Evolutionary conservation across 352 stramenopile genomes (phyloP).

Genomic region (Peronospora belbahrii): DNA sequence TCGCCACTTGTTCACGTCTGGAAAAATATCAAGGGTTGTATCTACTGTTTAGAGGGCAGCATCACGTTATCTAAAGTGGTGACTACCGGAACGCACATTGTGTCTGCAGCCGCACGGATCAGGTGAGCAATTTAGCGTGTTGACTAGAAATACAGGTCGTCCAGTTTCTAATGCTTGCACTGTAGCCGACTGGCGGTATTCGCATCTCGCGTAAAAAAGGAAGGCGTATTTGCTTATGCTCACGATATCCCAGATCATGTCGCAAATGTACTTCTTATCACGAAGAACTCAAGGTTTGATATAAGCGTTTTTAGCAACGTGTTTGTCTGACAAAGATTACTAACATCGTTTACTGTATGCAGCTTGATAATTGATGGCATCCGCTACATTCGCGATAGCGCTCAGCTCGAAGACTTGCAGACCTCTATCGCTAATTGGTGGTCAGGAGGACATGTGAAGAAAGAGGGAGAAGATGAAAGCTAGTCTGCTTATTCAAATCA

Average conservation of each 20-base stretch:
- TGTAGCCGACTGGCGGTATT: slow-evolving; percentile 39
- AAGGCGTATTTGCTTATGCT: slow-evolving; percentile 42
- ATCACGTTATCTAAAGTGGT: slow-evolving; percentile 54
- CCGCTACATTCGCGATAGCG: slow-evolving; percentile 40
- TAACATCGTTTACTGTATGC: slow-evolving; percentile 3
- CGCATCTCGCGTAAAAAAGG: slow-evolving; percentile 35
- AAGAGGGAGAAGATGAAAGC: slow-evolving; percentile 3
- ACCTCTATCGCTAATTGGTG: slow-evolving; percentile 39
- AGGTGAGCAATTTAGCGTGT: slow-evolving; percentile 18
- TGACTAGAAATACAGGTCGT: background rate
- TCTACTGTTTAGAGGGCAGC: slow-evolving; percentile 66
- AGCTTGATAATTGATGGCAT: slow-evolving; percentile 55
- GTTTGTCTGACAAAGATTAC: background rate
- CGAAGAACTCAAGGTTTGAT: slow-evolving; percentile 48
- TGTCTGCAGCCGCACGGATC: slow-evolving; percentile 40
- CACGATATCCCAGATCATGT: slow-evolving; percentile 61
- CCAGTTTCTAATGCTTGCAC: slow-evolving; percentile 1
- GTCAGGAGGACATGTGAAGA: slow-evolving; percentile 9
- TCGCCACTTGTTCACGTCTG: slow-evolving; percentile 63
- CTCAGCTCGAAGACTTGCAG: slow-evolving; percentile 45
- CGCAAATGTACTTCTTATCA: slow-evolving; percentile 38
- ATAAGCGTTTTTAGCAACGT: background rate
- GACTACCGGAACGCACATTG: slow-evolving; percentile 49
- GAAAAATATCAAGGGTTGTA: slow-evolving; percentile 58
- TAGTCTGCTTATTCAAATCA: too few relatives aligned